Base-by-base conservation (phyloP, 345 rosid species). In the Turnera subulata region DNA sequence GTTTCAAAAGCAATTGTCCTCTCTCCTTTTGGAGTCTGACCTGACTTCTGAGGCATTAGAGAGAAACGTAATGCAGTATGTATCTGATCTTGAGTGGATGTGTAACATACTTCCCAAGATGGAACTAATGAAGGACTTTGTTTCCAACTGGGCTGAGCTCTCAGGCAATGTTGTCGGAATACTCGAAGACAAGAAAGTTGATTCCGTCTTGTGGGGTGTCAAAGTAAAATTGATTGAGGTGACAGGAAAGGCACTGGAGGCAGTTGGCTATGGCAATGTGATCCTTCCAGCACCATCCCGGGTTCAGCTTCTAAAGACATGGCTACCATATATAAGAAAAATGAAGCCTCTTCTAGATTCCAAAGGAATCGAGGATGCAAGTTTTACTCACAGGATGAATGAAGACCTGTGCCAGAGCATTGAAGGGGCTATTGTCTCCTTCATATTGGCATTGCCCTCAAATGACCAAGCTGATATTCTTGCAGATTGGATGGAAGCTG, bases 261-360 rank as follows among this genome's bases (percentile, higher is more conserved):
- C 95, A 0, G 96, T 89, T 6, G 97, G 97, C 21, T 92, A 92
- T 47, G 98, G 98, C 10, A 77, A 53, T 0, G 98, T 92, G 71
- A 83, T 89, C 49, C 81, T 89, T 49, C 77, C 91, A 20, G 73
- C 88, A 1, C 64, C 64, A 55, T 73, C 17, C 55, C 68, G 98
- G 15, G 62, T 80, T 58, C 67, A 71, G 58, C 64, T 92, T 62
- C 55, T 92, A 6, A 86, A 79, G 78, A 44, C 73, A 20, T 92
- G 98, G 98, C 80, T 92, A 38, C 98, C 97, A 57, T 92, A 80
- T 48, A 81, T 92, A 56, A 75, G 94, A 65, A 86, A 80, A 62
- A 60, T 83, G 73, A 92, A 92, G 73, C 79, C 88, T 65, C 70
- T 84, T 56, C 66, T 89, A 8, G 97, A 92, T 43, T 60, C 68